Base-by-base conservation (phyloP, 176 grass and related monocot genomes). In the Rhynchospora tenuis region DNA sequence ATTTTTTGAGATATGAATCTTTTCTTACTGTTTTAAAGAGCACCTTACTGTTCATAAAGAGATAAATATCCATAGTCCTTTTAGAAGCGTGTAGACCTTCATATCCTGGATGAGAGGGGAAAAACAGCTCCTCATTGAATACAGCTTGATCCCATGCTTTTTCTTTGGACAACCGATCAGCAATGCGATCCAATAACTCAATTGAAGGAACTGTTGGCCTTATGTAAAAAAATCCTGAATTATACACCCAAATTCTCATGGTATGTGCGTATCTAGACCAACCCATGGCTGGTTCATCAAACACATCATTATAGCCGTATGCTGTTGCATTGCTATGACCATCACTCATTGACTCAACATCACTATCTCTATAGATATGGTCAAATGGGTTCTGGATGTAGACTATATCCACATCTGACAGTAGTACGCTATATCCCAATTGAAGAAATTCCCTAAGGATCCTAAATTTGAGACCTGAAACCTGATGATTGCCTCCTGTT, bases 11-110 rank as follows among this genome's bases (percentile, higher is more conserved):
- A 1, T 75, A 20, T 31, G 85, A 45, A 92, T 93, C 90, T 85
- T 99, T 99, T 84, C 97, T 93, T 68, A 99, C 93, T 3, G 90
- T 92, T 86, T 96, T 99, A 79, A 99, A 99, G 29, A 99, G 91
- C 75, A 99, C 89, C 88, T 99, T 99, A 84, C 97, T 99, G 85
- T 99, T 99, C 97, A 99, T 96, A 73, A 99, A 99, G 12, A 93
- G 93, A 85, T 93, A 96, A 9, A 93, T 95, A 84, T 99, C 93
- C 97, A 99, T 96, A 43, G 91, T 92, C 87, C 97, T 96, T 89
- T 83, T 99, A 52, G 97, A 91, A 67, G 84, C 85, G 90, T 99
- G 89, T 83, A 96, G 89, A 47, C 97, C 93, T 88, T 92, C 91
- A 88, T 92, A 93, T 68, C 97, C 91, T 59, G 97, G 97, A 84